These are phyloP conservation scores for Neonectria hederae DNA, from an alignment of 2,329 filamentous ascomycete species.

Conservation along the genomic window DNA sequence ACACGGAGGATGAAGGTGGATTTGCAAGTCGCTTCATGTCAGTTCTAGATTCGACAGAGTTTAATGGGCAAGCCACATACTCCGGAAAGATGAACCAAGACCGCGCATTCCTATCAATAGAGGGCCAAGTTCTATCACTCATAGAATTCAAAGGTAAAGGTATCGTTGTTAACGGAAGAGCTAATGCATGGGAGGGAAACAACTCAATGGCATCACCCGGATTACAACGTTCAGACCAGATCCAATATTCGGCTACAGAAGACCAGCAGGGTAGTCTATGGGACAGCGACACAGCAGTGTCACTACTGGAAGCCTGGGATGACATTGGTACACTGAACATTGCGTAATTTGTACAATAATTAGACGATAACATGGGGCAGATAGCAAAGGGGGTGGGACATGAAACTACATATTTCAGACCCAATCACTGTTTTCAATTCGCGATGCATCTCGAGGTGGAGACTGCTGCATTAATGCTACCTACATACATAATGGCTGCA, in stretches of 20 bases:
- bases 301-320: slow-evolving; percentile 5
- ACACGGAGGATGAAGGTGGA: background rate
- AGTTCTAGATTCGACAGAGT: background rate
- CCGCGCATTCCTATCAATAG: too few species aligned
- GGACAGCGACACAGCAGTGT: background rate
- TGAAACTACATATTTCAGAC: background rate
- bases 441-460: background rate
- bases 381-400: background rate
- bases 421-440: background rate
- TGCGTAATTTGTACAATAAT: background rate
- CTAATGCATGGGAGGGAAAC: background rate
- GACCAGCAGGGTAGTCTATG: background rate
- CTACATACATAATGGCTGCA: background rate
- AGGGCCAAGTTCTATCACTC: background rate
- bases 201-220: background rate
- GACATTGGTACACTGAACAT: slow-evolving; percentile 4
- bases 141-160: background rate
- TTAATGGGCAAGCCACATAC: too few species aligned
- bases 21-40: background rate
- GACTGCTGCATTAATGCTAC: background rate
- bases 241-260: background rate
- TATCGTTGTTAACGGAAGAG: background rate
- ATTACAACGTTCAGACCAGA: background rate
- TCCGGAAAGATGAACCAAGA: too few species aligned
- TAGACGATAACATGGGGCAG: background rate